These are phyloP conservation scores for Polyporus arcularius DNA, from an alignment of 768 basidiomycete species.

Conservation along the genomic window DNA sequence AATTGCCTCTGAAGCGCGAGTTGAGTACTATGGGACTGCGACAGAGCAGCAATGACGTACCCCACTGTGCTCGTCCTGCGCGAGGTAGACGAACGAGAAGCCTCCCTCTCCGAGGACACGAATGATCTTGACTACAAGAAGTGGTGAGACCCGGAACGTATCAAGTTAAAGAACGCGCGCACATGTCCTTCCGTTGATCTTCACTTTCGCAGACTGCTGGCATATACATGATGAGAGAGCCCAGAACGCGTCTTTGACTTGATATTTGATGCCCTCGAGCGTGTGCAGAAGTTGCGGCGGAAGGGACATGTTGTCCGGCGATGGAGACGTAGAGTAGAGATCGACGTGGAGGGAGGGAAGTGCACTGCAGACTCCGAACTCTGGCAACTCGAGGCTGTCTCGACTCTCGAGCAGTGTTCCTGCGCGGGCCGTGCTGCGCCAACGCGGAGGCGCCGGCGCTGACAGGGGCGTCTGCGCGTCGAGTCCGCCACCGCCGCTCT, in stretches of 20 bases:
- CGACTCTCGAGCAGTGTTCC: slow-evolving; percentile 4
- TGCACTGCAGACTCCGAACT: neutral
- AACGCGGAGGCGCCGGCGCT: neutral
- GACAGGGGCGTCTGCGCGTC: neutral
- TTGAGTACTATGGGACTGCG: slow-evolving; percentile 6
- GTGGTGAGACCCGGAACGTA: neutral
- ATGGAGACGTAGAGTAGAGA: neutral
- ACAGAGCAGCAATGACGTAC: slow-evolving; percentile 41
- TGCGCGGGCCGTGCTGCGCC: slow-evolving; percentile 9
- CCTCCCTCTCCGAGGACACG: slow-evolving; percentile 96
- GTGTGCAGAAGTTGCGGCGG: slow-evolving; percentile 29
- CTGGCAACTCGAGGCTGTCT: neutral
- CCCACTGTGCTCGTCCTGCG: slow-evolving; percentile 83
- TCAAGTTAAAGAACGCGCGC: slow-evolving; percentile 34
- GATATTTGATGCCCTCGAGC: slow-evolving; percentile 36
- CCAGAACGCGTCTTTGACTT: slow-evolving; percentile 80
- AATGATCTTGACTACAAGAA: slow-evolving; percentile 72
- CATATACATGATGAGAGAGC: slow-evolving; percentile 81
- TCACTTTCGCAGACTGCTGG: slow-evolving; percentile 81
- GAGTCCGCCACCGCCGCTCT: slow-evolving; percentile 12
- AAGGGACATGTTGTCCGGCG: slow-evolving; percentile 20
- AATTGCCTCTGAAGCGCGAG: slow-evolving; percentile 68
- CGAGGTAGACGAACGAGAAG: slow-evolving; percentile 89
- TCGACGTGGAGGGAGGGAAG: neutral
- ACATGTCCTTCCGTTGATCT: slow-evolving; percentile 96